Percentiles rank a stretch among this genome's conserved stretches.
phyloP scores from a whole-genome alignment of 768 basidiomycete genomes.

The Tricholoma hemisulphureum region DNA sequence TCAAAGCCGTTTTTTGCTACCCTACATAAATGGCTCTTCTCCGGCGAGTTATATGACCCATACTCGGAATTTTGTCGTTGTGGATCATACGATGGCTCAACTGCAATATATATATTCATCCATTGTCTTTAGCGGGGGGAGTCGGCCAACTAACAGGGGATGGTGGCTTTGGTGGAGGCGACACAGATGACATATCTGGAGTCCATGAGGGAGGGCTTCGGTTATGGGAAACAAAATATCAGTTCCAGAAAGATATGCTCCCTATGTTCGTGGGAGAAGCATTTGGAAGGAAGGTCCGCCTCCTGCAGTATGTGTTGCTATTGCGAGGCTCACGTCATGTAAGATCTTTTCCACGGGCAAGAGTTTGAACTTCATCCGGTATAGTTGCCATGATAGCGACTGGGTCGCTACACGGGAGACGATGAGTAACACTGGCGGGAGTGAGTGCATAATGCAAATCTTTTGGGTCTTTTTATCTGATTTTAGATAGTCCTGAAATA shows the following conservation, averaged over 20 bases:
- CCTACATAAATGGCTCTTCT: slow-evolving; percentile 92
- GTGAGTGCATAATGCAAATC: slow-evolving; percentile 45
- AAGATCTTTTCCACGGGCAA: slow-evolving; percentile 99
- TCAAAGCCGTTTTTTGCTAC: slow-evolving; percentile 95
- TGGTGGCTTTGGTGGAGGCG: slow-evolving; percentile 61
- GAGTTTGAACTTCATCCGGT: slow-evolving; percentile 96
- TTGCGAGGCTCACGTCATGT: not conserved
- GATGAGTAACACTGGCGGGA: slow-evolving; percentile 83
- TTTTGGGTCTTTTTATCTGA: slow-evolving; percentile 7
- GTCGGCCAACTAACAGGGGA: slow-evolving; percentile 53
- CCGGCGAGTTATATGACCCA: slow-evolving; percentile 93
- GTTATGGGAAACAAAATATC: slow-evolving; percentile 92
- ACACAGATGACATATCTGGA: slow-evolving; percentile 55
- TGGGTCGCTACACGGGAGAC: slow-evolving; percentile 94
- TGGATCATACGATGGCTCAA: slow-evolving; percentile 77
- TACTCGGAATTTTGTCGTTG: slow-evolving; percentile 90
- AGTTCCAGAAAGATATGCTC: slow-evolving; percentile 88
- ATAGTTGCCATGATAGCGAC: slow-evolving; percentile 93
- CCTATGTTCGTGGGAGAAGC: slow-evolving; percentile 93
- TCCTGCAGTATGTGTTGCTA: not conserved
- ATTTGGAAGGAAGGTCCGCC: slow-evolving; percentile 84
- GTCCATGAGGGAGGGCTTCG: slow-evolving; percentile 68
- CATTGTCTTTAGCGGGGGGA: slow-evolving; percentile 55
- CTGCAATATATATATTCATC: slow-evolving; percentile 66
- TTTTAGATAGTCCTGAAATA: slow-evolving; percentile 73